Percentiles rank a stretch among this genome's conserved stretches.
Conservation (phyloP, 352 stramenopile genomes). For the Globisporangium mamillatum region DNA sequence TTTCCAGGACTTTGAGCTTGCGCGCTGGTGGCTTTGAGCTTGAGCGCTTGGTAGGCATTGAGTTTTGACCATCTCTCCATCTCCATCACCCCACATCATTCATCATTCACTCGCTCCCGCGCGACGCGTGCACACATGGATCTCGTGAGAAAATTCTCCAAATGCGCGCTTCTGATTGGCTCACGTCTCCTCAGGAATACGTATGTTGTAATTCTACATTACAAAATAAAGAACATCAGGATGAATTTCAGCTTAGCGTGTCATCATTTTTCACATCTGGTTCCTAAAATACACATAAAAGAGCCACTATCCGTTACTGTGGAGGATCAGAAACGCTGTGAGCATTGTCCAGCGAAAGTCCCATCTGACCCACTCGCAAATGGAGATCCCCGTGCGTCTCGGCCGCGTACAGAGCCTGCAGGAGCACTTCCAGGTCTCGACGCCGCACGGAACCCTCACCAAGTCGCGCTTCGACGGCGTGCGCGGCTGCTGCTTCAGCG, state of each 20-base stretch:
- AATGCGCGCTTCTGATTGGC: slow-evolving; percentile 10
- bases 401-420: slow-evolving; percentile 16
- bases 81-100: too few species aligned
- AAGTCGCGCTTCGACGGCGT: slow-evolving; percentile 23
- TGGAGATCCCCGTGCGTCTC: slow-evolving; percentile 23
- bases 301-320: not conserved
- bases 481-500: slow-evolving; percentile 36
- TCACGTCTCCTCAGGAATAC: not conserved
- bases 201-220: not conserved
- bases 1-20: too few species aligned
- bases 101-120: not conserved
- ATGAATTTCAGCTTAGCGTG: too few species aligned
- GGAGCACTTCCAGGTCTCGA: slow-evolving; percentile 21
- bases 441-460: slow-evolving; percentile 13
- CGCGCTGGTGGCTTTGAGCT: too few species aligned
- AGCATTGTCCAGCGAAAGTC: not conserved
- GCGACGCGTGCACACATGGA: not conserved
- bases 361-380: not conserved
- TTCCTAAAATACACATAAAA: not conserved
- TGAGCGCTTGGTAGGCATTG: too few species aligned
- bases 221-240: not conserved
- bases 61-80: too few species aligned
- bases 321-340: not conserved
- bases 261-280: not conserved
- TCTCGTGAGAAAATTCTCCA: slow-evolving; percentile 12